Percentiles rank a stretch among this genome's conserved stretches.
Conservation (phyloP, 2,329 filamentous ascomycete genomes). For the Fusarium newnesense region DNA sequence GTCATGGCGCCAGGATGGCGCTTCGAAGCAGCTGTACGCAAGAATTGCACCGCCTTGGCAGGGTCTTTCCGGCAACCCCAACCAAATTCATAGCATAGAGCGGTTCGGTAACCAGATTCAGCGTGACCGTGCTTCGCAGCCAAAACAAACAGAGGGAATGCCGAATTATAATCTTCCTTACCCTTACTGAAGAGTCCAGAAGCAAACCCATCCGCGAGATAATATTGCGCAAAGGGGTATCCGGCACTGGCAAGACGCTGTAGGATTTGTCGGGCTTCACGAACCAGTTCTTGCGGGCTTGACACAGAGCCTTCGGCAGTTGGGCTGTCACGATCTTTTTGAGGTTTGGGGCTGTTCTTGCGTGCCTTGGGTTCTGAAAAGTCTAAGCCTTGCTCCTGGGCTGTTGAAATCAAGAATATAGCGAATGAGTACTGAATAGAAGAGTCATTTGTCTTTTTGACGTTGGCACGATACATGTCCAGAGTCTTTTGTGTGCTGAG, state of each 20-base stretch:
- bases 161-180: slow-evolving; percentile 89
- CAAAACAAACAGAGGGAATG: slow-evolving; percentile 91
- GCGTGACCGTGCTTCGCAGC: slow-evolving; percentile 98
- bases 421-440: slow-evolving; percentile 97
- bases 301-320: slow-evolving; percentile 58
- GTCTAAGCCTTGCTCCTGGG: slow-evolving; percentile 77
- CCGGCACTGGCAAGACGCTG: slow-evolving; percentile 86
- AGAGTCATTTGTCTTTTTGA: slow-evolving; percentile 94
- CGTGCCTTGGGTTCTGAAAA: slow-evolving; percentile 57
- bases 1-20: slow-evolving; percentile 96
- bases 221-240: slow-evolving; percentile 98
- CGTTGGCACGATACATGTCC: slow-evolving; percentile 96
- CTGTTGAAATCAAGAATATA: slow-evolving; percentile 89
- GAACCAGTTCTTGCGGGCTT: slow-evolving; percentile 75
- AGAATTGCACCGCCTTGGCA: slow-evolving; percentile 92
- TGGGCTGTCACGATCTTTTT: slow-evolving; percentile 59
- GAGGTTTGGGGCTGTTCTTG: slow-evolving; percentile 59
- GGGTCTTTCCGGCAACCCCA: slow-evolving; percentile 95
- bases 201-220: slow-evolving; percentile 92
- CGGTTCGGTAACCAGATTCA: slow-evolving; percentile 93
- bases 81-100: slow-evolving; percentile 96
- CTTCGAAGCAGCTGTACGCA: slow-evolving; percentile 89
- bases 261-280: slow-evolving; percentile 89
- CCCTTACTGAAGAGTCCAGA: slow-evolving; percentile 96
- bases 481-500: slow-evolving; percentile 93